These are phyloP conservation scores for Triticum aestivum DNA, from an alignment of 176 grass and related monocot genomes.

Conservation along the genomic window DNA sequence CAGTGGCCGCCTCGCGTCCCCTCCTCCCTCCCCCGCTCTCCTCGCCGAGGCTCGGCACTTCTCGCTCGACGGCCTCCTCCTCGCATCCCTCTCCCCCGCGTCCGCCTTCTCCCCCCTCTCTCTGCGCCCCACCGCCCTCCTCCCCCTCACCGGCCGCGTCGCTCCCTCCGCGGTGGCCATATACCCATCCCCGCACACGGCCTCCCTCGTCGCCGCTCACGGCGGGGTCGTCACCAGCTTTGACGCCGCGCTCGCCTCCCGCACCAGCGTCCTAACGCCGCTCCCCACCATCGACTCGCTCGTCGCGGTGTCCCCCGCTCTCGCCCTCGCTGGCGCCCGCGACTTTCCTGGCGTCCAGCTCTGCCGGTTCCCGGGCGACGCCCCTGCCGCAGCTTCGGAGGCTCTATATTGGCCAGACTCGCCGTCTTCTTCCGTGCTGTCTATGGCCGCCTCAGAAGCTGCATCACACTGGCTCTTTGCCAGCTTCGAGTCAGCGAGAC, in stretches of 20 bases:
- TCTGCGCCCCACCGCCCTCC: background rate
- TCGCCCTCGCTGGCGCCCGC: slow-evolving; percentile 53
- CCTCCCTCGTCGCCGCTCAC: slow-evolving; percentile 57
- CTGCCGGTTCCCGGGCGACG: slow-evolving; percentile 31
- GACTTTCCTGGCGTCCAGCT: slow-evolving; percentile 76
- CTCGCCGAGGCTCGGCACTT: slow-evolving; percentile 53
- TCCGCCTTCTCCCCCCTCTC: background rate
- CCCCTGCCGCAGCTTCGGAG: background rate
- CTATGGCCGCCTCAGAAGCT: slow-evolving; percentile 31
- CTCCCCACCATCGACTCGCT: slow-evolving; percentile 67
- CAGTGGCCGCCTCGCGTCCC: slow-evolving; percentile 34
- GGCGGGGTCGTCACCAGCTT: slow-evolving; percentile 62
- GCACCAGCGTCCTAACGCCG: slow-evolving; percentile 55
- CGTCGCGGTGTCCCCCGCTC: slow-evolving; percentile 41
- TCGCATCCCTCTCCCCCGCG: slow-evolving; percentile 27
- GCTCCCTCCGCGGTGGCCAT: slow-evolving; percentile 40
- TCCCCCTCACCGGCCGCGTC: background rate
- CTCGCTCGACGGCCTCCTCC: slow-evolving; percentile 15
- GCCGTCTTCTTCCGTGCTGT: slow-evolving; percentile 55
- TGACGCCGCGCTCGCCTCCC: slow-evolving; percentile 35
- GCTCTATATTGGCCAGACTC: slow-evolving; percentile 64
- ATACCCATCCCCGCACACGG: slow-evolving; percentile 13
- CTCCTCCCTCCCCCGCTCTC: slow-evolving; percentile 31
- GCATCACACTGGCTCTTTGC: slow-evolving; percentile 42
- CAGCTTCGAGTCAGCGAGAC: slow-evolving; percentile 71